These are phyloP conservation scores for Rhizoclosmatium globosum DNA, from an alignment of 192 early-diverging fungal genomes.

Conservation along the genomic window DNA sequence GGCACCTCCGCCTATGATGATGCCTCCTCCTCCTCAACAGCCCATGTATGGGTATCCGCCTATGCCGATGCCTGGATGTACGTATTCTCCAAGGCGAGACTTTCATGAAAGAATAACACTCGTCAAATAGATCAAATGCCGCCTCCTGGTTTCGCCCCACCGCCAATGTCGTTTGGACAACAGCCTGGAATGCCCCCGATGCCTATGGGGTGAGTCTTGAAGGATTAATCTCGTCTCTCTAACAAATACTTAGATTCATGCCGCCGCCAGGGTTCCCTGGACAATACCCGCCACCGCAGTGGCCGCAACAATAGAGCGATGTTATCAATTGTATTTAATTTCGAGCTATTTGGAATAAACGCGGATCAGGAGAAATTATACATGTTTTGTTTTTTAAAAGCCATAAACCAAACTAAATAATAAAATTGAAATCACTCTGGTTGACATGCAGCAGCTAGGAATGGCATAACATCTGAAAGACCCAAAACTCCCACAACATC, in stretches of 20 bases:
- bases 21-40: not conserved
- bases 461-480: slow-evolving; percentile 53
- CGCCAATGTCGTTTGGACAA: slow-evolving; percentile 37
- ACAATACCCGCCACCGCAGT: slow-evolving; percentile 37
- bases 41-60: not conserved
- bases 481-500: slow-evolving; percentile 55
- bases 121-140: slow-evolving; percentile 11
- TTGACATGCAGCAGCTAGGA: slow-evolving; percentile 25
- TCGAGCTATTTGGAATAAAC: not conserved
- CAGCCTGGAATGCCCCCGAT: slow-evolving; percentile 44
- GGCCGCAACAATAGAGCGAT: not conserved
- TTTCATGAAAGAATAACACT: not conserved
- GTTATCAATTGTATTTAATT: not conserved
- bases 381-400: not conserved
- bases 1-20: slow-evolving; percentile 5
- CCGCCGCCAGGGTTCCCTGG: slow-evolving; percentile 28
- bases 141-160: slow-evolving; percentile 28
- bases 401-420: not conserved
- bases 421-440: not conserved
- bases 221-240: no score
- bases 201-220: slow-evolving; percentile 36
- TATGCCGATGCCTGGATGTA: slow-evolving; percentile 34
- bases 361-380: not conserved
- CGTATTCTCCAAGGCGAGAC: not conserved
- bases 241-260: slow-evolving; percentile 15